Conservation (phyloP, 2,329 filamentous ascomycete species). For the Colletotrichum lindemuthianum region DNA sequence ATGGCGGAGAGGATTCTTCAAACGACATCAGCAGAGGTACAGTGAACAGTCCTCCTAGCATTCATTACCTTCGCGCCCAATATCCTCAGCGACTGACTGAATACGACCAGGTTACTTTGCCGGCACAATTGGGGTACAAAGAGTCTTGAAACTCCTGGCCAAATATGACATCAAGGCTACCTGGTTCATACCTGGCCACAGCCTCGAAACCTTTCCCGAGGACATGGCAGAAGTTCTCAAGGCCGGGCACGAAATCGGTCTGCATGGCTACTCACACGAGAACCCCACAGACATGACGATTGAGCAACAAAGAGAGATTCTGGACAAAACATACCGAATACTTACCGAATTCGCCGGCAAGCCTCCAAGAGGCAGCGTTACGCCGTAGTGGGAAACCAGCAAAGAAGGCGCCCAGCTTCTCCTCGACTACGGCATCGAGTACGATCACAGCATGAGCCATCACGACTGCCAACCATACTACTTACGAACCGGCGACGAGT, state of each 20-base stretch:
- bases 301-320: slow-evolving; percentile 79
- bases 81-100: neutral
- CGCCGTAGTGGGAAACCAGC: slow-evolving; percentile 79
- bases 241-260: slow-evolving; percentile 60
- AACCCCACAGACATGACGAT: slow-evolving; percentile 77
- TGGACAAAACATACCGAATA: slow-evolving; percentile 78
- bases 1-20: slow-evolving; percentile 77
- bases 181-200: slow-evolving; percentile 62
- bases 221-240: slow-evolving; percentile 56
- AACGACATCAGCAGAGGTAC: slow-evolving; percentile 77
- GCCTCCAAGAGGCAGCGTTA: slow-evolving; percentile 76
- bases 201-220: slow-evolving; percentile 59
- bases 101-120: slow-evolving; percentile 68
- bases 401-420: slow-evolving; percentile 74
- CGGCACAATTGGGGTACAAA: slow-evolving; percentile 71
- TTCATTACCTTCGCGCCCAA: neutral
- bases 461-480: slow-evolving; percentile 73
- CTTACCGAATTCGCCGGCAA: slow-evolving; percentile 76
- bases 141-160: slow-evolving; percentile 75
- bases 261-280: slow-evolving; percentile 81
- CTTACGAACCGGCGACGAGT: slow-evolving; percentile 70
- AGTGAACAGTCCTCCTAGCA: slow-evolving; percentile 46
- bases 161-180: slow-evolving; percentile 77
- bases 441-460: slow-evolving; percentile 75
- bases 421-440: slow-evolving; percentile 74